These are phyloP conservation scores for Apostasia shenzhenica DNA, from an alignment of 106 monocot genomes.

Conservation along the genomic window DNA sequence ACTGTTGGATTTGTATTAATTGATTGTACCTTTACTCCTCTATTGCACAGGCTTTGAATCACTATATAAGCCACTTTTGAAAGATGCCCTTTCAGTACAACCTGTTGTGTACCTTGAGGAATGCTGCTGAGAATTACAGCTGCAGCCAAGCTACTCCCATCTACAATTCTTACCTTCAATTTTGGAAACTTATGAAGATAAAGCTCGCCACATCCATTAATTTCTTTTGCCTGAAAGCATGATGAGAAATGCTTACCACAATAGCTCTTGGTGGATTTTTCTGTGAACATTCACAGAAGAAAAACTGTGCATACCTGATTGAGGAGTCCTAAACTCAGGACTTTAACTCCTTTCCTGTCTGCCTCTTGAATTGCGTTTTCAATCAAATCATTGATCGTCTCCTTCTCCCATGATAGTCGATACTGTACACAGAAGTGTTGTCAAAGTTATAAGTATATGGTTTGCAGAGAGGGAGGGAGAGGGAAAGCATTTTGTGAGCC, in stretches of 20 bases:
- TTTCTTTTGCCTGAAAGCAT: constrained; percentile 42
- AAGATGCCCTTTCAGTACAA: constrained; percentile 47
- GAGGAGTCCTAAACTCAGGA: constrained; percentile 58
- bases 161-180: constrained; percentile 59
- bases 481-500: too few relatives aligned
- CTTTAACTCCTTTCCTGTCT: constrained; percentile 56
- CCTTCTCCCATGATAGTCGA: constrained; percentile 44
- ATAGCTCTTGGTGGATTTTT: too few relatives aligned
- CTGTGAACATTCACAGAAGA: too few relatives aligned
- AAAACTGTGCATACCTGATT: constrained; percentile 42
- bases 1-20: background rate
- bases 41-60: constrained; percentile 44
- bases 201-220: constrained; percentile 62
- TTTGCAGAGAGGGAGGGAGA: too few relatives aligned
- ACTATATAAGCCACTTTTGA: constrained; percentile 46
- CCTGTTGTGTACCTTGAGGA: constrained; percentile 49
- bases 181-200: constrained; percentile 77
- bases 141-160: constrained; percentile 79
- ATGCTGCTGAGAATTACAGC: constrained; percentile 70
- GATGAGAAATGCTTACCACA: too few relatives aligned
- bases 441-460: too few relatives aligned
- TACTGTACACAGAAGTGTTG: constrained; percentile 30
- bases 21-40: constrained; percentile 48
- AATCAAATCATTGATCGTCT: constrained; percentile 62
- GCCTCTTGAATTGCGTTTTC: constrained; percentile 63